Conservation (phyloP, 257 asterid genomes). For the Verbascum thapsus region DNA sequence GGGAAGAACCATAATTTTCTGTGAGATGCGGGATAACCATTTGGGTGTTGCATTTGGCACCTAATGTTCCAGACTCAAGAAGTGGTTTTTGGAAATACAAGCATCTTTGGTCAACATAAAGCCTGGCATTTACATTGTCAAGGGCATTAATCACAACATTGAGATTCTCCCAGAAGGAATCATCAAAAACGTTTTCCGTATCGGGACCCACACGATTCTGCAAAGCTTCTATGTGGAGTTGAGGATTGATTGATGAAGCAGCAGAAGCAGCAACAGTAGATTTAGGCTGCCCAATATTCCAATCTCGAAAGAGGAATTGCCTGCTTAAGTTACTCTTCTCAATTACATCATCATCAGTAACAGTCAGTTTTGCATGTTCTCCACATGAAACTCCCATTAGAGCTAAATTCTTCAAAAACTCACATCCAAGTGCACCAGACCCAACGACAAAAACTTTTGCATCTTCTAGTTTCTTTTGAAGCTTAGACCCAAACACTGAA, state of each 20-base stretch:
- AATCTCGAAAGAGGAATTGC: constrained; percentile 92
- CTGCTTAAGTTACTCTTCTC: constrained; percentile 97
- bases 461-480: constrained; percentile 85
- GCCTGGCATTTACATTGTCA: constrained; percentile 92
- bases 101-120: constrained; percentile 94
- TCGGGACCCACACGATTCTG: constrained; percentile 93
- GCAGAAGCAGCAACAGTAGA: constrained; percentile 94
- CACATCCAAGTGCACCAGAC: constrained; percentile 97
- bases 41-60: constrained; percentile 93
- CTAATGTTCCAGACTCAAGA: constrained; percentile 97
- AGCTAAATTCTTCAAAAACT: constrained; percentile 86
- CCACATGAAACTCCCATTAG: constrained; percentile 93
- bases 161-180: constrained; percentile 86
- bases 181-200: constrained; percentile 86
- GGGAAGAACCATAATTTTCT: constrained; percentile 91
- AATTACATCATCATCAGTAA: constrained; percentile 92
- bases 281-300: constrained; percentile 96
- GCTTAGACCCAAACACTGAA: constrained; percentile 80
- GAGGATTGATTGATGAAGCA: constrained; percentile 66
- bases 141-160: constrained; percentile 80
- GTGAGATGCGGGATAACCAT: constrained; percentile 92
- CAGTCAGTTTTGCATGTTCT: constrained; percentile 65
- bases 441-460: constrained; percentile 83
- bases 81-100: constrained; percentile 91
- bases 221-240: constrained; percentile 67